Percentiles rank a stretch among this genome's conserved stretches.
These are phyloP conservation scores for Cucurbita maxima DNA, from an alignment of 306 rosid genomes.

Conservation along the genomic window DNA sequence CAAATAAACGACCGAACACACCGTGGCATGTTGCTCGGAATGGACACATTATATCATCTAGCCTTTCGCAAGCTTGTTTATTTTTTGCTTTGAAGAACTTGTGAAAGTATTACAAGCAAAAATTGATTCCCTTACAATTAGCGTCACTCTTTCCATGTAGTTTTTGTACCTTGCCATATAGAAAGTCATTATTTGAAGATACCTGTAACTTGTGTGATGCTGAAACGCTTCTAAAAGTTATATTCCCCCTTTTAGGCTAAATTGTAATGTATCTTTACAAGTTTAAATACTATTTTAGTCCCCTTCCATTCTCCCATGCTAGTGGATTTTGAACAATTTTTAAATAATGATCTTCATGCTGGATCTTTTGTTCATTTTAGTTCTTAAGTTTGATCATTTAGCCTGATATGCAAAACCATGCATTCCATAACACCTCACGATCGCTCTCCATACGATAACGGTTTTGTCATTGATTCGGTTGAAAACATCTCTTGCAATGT, in stretches of 20 bases:
- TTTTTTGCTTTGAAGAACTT: neutral
- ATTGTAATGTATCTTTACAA: neutral
- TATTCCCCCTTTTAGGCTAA: neutral
- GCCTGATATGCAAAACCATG: constrained; percentile 50
- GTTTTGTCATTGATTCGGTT: constrained; percentile 26
- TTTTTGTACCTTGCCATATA: neutral
- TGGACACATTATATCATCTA: neutral
- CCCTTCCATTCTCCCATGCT: no score
- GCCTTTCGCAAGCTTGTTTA: neutral
- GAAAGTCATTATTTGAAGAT: neutral
- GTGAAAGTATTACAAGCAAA: neutral
- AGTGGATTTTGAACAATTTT: no score
- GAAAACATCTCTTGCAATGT: constrained; percentile 40
- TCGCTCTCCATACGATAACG: constrained; percentile 43
- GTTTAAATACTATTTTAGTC: neutral
- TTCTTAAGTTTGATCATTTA: no score
- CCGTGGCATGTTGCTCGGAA: neutral
- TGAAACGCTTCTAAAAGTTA: neutral
- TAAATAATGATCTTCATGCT: no score
- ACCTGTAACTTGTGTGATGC: neutral
- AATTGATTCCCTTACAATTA: neutral
- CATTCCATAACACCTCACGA: constrained; percentile 66
- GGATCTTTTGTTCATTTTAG: no score
- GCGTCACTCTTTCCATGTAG: neutral
- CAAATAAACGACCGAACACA: neutral